These are phyloP conservation scores for Carex scoparia DNA, from an alignment of 176 grass and related monocot species.

Conservation along the genomic window DNA sequence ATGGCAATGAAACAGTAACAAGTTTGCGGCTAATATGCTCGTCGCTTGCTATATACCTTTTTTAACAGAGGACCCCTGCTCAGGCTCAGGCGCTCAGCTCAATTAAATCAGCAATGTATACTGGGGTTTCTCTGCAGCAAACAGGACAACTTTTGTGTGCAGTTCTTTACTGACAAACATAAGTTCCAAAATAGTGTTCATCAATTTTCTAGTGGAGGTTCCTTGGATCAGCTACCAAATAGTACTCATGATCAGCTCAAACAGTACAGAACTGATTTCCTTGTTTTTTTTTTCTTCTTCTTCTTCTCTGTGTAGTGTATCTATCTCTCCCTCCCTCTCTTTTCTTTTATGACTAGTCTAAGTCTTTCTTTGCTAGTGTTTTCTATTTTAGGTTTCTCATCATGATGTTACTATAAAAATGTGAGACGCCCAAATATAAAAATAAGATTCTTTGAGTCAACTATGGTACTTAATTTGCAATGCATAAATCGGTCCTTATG, in stretches of 20 bases:
- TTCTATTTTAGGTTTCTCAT: no score
- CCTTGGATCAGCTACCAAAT: constrained; percentile 6
- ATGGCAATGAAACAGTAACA: constrained; percentile 18
- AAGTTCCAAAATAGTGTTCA: constrained; percentile 8
- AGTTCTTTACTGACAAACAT: constrained; percentile 24
- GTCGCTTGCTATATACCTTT: neutral
- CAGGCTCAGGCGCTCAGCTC: neutral
- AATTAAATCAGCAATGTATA: constrained; percentile 6
- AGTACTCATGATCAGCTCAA: neutral
- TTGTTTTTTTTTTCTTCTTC: neutral
- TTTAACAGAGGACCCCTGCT: neutral
- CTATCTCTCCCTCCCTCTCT: neutral
- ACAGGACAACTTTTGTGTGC: neutral
- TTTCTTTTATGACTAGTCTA: neutral
- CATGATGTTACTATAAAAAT: no score
- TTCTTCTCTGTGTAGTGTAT: neutral
- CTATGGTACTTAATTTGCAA: no score
- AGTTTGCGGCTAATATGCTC: neutral
- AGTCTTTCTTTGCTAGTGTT: no score
- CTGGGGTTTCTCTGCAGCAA: neutral
- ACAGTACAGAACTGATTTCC: neutral
- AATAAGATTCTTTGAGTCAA: no score
- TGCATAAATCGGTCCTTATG: no score
- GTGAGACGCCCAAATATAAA: no score
- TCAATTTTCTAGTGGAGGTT: constrained; percentile 4